Conservation (phyloP, 768 basidiomycete species). For the Sporobolomyces roseus region DNA sequence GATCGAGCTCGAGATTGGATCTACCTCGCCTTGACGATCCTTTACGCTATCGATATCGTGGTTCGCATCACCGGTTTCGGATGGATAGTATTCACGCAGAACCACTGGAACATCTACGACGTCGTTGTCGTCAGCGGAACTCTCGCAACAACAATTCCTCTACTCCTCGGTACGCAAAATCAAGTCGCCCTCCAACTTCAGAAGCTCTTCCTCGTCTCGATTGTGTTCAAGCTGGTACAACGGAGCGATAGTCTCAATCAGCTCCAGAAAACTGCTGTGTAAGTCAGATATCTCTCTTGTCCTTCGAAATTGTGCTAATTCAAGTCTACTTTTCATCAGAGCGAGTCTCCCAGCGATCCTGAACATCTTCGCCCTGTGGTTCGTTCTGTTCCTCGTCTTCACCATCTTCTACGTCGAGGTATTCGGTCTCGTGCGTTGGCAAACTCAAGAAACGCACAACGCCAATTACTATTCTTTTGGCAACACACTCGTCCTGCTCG, state of each 20-base stretch:
- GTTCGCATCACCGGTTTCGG: slow-evolving; percentile 82
- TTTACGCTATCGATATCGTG: slow-evolving; percentile 71
- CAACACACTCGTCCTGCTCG: slow-evolving; percentile 77
- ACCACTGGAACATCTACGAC: slow-evolving; percentile 94
- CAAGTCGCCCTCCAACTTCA: slow-evolving; percentile 56
- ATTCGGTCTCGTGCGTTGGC: slow-evolving; percentile 86
- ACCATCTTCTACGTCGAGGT: slow-evolving; percentile 83
- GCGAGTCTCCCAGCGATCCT: slow-evolving; percentile 81
- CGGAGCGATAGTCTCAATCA: slow-evolving; percentile 82
- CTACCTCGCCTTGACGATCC: slow-evolving; percentile 66
- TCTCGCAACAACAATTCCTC: slow-evolving; percentile 73
- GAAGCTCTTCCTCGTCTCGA: slow-evolving; percentile 81
- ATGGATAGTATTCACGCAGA: slow-evolving; percentile 73
- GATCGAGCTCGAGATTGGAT: slow-evolving; percentile 53
- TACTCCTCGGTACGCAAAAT: slow-evolving; percentile 56
- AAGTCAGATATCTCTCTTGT: slow-evolving; percentile 48
- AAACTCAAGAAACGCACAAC: slow-evolving; percentile 61
- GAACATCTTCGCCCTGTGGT: slow-evolving; percentile 79
- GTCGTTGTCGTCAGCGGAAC: slow-evolving; percentile 73
- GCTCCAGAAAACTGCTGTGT: slow-evolving; percentile 94
- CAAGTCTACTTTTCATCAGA: too few species aligned
- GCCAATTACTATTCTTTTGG: slow-evolving; percentile 77
- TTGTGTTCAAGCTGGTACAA: slow-evolving; percentile 91
- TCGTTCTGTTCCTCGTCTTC: slow-evolving; percentile 85
- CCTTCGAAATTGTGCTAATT: too few species aligned